Percentiles rank a stretch among this genome's conserved stretches.
These are phyloP conservation scores for Aspergillus arachidicola DNA, from an alignment of 2,329 filamentous ascomycete genomes.

Conservation along the genomic window DNA sequence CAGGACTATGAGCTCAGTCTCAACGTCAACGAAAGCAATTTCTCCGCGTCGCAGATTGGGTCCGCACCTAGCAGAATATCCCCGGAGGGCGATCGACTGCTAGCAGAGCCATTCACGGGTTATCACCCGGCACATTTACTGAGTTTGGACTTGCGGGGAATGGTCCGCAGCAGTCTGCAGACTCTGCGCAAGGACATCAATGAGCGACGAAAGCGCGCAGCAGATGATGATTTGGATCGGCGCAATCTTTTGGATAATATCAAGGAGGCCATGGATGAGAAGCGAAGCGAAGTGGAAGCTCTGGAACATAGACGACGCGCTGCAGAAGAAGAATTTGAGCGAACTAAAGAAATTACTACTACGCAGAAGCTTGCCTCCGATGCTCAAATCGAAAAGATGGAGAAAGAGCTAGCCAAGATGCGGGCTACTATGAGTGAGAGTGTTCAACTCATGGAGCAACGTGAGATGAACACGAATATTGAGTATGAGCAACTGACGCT, in stretches of 20 bases:
- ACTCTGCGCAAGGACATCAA: conserved; percentile 84
- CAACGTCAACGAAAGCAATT: conserved; percentile 79
- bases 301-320: conserved; percentile 84
- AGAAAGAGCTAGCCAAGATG: conserved; percentile 97
- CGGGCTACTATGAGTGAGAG: conserved; percentile 78
- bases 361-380: conserved; percentile 88
- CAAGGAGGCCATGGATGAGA: conserved; percentile 96
- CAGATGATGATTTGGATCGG: conserved; percentile 92
- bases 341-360: conserved; percentile 82
- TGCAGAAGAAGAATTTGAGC: conserved; percentile 91
- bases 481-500: conserved; percentile 94
- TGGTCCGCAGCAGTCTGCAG: conserved; percentile 77
- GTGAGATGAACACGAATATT: conserved; percentile 95
- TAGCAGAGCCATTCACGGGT: conserved; percentile 79
- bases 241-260: conserved; percentile 92
- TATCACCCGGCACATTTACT: conserved; percentile 89
- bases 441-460: conserved; percentile 88
- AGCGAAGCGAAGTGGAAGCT: conserved; percentile 87
- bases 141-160: conserved; percentile 82
- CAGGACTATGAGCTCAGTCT: conserved; percentile 82
- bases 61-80: conserved; percentile 52
- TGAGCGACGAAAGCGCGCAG: conserved; percentile 77
- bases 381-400: conserved; percentile 96
- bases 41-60: conserved; percentile 63
- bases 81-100: conserved; percentile 70